A percentile compares a stretch with the other conserved stretches of the same genome.
Evolutionary conservation across 2,329 filamentous ascomycete genomes (phyloP).

Genomic region (Paecilomyces niveus): DNA sequence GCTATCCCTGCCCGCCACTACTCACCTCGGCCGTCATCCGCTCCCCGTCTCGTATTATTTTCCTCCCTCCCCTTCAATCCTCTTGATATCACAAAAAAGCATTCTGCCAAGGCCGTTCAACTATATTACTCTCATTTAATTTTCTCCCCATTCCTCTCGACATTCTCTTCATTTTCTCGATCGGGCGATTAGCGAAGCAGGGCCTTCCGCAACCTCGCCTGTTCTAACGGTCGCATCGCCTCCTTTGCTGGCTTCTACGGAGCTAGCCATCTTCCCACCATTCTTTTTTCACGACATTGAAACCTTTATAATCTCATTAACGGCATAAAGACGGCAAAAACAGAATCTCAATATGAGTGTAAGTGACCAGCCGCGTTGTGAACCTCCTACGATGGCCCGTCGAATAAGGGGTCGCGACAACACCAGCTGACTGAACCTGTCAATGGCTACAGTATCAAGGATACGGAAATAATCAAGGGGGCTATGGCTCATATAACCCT

Average conservation of each 20-base stretch:
- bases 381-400: neutral
- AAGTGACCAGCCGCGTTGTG: constrained; percentile 2
- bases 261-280: neutral
- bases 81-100: neutral
- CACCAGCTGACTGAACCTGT: neutral
- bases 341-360: constrained; percentile 7
- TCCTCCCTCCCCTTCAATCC: neutral
- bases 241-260: neutral
- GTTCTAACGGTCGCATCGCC: neutral
- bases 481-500: constrained; percentile 51
- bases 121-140: neutral
- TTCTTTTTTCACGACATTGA: neutral
- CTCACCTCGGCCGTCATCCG: neutral
- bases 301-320: neutral
- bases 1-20: neutral
- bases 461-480: constrained; percentile 16
- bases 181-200: neutral
- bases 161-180: constrained; percentile 6
- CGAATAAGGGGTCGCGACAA: neutral
- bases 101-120: neutral
- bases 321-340: neutral
- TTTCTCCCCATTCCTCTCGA: neutral
- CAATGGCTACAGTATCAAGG: constrained; percentile 16
- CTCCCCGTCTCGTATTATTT: neutral
- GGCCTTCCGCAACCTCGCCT: neutral